Evolutionary conservation across 306 rosid species (phyloP), one percentile per base, ranked within the genome.

Genomic region (Prunus padus): DNA sequence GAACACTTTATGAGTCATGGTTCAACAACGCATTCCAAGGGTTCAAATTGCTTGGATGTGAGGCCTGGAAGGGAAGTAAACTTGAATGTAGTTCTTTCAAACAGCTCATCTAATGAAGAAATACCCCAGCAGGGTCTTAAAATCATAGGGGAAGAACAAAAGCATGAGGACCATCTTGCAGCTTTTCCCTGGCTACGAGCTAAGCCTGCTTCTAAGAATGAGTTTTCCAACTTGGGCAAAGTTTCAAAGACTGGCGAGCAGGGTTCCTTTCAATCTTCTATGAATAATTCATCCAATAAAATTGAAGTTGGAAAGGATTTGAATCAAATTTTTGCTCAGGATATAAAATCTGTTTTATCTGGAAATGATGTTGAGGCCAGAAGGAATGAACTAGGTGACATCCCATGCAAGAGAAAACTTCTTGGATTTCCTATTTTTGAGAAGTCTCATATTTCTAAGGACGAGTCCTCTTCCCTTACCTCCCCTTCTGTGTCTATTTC

Each of bases 121-220:
- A 65, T 62, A 77, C 81, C 81, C 22, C 78, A 75, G 73, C 57
- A 78, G 44, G 83, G 76, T 81, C 74, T 67, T 80, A 83, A 76
- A 70, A 72, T 72, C 78, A 52, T 65, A 67, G 85, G 82, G 62
- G 86, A 76, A 60, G 91, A 84, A 76, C 79, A 66, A 20, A 82
- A 84, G 81, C 79, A 80, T 31, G 93, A 79, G 82, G 89, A 87
- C 74, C 77, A 74, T 82, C 84, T 76, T 65, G 77, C 84, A 3
- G 76, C 55, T 57, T 75, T 90, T 73, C 97, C 97, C 14, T 92
- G 97, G 99, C 91, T 91, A 62, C 84, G 86, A 83, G 80, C 85
- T 28, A 85, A 76, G 71, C 75, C 80, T 56, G 45, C 84, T 62
- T 76, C 84, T 78, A 88, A 81, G 82, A 84, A 79, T 83, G 92